phyloP scores from a whole-genome alignment of 2,329 filamentous ascomycete genomes.

The Pseudophaeomoniella oleicola region DNA sequence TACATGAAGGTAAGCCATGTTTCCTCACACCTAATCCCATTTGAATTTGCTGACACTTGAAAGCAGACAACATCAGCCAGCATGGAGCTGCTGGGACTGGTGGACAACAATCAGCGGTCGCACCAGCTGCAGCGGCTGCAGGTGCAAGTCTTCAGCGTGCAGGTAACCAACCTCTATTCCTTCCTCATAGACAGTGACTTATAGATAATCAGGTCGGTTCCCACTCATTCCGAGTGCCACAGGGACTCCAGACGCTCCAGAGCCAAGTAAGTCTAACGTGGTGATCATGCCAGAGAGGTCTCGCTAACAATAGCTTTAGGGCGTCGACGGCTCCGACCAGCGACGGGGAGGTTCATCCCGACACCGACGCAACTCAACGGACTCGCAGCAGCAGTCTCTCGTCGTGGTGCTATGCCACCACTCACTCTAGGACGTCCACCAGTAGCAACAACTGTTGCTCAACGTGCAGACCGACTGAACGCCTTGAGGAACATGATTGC shows the following conservation, averaged over 20 bases:
- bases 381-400: background rate
- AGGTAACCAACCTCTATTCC: too few species aligned
- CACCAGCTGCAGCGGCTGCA: too few species aligned
- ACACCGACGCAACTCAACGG: background rate
- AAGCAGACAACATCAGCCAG: too few species aligned
- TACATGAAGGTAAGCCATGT: too few species aligned
- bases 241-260: background rate
- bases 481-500: background rate
- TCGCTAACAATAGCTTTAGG: background rate
- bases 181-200: too few species aligned
- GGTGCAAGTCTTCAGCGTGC: too few species aligned
- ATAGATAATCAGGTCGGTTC: background rate
- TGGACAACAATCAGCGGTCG: too few species aligned
- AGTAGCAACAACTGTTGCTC: background rate
- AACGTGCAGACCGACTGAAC: background rate
- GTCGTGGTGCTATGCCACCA: background rate
- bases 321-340: background rate
- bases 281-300: background rate
- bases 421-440: background rate
- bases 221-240: background rate
- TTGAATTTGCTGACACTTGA: too few species aligned
- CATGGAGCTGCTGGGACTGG: too few species aligned
- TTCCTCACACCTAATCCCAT: too few species aligned
- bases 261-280: background rate
- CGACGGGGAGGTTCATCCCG: background rate